Conservation (phyloP, 495 filamentous ascomycete species). For the Neohortaea acidophila region DNA sequence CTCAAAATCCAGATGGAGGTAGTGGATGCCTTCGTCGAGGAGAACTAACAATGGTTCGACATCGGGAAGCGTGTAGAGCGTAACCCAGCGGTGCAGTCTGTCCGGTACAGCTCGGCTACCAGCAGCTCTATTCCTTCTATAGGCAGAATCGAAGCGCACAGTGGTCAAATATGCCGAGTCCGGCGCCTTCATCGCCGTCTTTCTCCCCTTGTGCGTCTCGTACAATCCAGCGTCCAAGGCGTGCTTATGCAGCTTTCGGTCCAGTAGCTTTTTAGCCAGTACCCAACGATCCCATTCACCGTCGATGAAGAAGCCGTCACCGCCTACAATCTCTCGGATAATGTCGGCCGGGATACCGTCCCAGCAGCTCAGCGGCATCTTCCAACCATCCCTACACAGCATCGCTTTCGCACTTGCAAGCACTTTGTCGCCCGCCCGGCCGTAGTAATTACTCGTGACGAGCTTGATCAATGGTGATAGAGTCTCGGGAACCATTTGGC, state of each 20-base stretch:
- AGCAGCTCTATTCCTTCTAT: conserved; percentile 28
- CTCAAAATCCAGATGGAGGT: conserved; percentile 45
- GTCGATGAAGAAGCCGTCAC: conserved; percentile 45
- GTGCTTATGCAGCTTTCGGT: conserved; percentile 33
- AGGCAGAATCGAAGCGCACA: conserved; percentile 34
- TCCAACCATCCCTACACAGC: conserved; percentile 46
- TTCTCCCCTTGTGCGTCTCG: conserved; percentile 20
- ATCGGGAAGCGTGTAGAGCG: conserved; percentile 35
- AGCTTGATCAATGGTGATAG: conserved; percentile 35
- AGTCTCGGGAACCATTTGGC: conserved; percentile 36
- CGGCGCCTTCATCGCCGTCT: conserved; percentile 27
- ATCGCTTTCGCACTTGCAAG: conserved; percentile 42
- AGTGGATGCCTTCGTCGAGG: conserved; percentile 45
- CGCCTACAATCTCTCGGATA: conserved; percentile 41
- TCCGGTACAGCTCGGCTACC: conserved; percentile 26
- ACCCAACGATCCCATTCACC: conserved; percentile 45
- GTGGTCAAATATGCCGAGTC: conserved; percentile 30
- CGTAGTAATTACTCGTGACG: conserved; percentile 46
- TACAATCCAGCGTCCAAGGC: conserved; percentile 32
- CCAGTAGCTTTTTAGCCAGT: conserved; percentile 38
- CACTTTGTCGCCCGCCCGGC: conserved; percentile 39
- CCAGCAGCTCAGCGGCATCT: conserved; percentile 42
- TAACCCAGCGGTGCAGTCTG: conserved; percentile 29
- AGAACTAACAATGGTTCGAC: conserved; percentile 41
- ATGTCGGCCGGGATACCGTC: conserved; percentile 43